Evolutionary conservation across 1,139 yeast genomes (phyloP).

Genomic region (Taphrina pruni): DNA sequence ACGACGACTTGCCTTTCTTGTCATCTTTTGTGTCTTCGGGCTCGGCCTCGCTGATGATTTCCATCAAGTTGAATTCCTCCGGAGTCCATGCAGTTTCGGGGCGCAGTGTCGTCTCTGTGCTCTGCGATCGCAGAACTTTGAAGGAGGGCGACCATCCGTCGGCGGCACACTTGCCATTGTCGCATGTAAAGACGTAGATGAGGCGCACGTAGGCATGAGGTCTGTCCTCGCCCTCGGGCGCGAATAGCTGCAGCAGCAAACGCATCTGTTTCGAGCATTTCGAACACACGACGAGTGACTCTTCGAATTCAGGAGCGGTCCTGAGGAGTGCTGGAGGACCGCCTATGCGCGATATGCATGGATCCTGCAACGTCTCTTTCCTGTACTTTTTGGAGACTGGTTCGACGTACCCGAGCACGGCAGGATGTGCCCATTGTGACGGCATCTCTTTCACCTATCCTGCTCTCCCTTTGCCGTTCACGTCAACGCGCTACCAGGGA

Average conservation of each 20-base stretch:
- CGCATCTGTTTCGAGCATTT: conserved; percentile 31
- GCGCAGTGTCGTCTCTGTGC: conserved; percentile 18
- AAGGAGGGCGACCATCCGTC: conserved; percentile 36
- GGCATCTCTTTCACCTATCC: neutral
- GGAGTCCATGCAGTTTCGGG: conserved; percentile 1
- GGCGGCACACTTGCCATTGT: conserved; percentile 38
- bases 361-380: conserved; percentile 16
- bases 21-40: conserved; percentile 13
- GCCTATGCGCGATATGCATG: conserved; percentile 37
- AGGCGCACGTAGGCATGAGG: conserved; percentile 40
- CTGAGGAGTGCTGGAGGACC: conserved; percentile 35
- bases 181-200: conserved; percentile 39
- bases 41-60: conserved; percentile 40
- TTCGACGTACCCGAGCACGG: conserved; percentile 35
- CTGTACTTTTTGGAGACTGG: conserved; percentile 28
- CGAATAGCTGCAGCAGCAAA: conserved; percentile 38
- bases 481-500: no score
- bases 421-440: conserved; percentile 9
- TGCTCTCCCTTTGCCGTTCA: no score
- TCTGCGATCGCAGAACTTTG: conserved; percentile 31
- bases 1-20: no score
- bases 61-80: conserved; percentile 19
- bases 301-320: conserved; percentile 22
- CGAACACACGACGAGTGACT: conserved; percentile 4
- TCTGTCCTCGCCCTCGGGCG: conserved; percentile 32